phyloP scores from a whole-genome alignment of 257 asterid genomes.

The Mentha longifolia region DNA sequence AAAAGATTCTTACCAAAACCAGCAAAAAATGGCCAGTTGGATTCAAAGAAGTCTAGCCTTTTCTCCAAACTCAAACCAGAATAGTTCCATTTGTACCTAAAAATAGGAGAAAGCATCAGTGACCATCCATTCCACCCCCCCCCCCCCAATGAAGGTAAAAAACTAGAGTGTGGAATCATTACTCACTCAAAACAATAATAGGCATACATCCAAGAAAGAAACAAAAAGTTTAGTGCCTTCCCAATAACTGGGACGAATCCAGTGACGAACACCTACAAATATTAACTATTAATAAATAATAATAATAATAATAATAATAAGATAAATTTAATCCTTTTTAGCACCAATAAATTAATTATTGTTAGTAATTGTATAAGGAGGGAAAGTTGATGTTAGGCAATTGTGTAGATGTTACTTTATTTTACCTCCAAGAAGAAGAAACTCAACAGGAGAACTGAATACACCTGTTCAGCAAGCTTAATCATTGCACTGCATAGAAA shows the following conservation, averaged over 20 bases:
- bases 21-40: slow-evolving; percentile 96
- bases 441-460: slow-evolving; percentile 82
- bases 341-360: too few species aligned
- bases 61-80: slow-evolving; percentile 90
- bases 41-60: slow-evolving; percentile 96
- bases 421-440: slow-evolving; percentile 92
- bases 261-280: slow-evolving; percentile 66
- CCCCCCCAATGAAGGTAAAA: slow-evolving; percentile 1
- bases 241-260: slow-evolving; percentile 85
- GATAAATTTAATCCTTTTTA: too few species aligned
- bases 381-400: slow-evolving; percentile 28
- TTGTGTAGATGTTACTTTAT: slow-evolving; percentile 10
- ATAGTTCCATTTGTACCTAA: slow-evolving; percentile 95
- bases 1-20: slow-evolving; percentile 76
- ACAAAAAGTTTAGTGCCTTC: slow-evolving; percentile 70
- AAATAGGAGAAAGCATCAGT: slow-evolving; percentile 25
- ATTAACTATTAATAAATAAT: neutral
- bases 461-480: slow-evolving; percentile 83
- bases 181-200: slow-evolving; percentile 99
- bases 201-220: slow-evolving; percentile 98
- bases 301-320: too few species aligned
- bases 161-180: slow-evolving; percentile 29
- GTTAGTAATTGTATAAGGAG: slow-evolving; percentile 1
- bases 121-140: neutral
- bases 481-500: slow-evolving; percentile 66